Conservation (phyloP, 2,329 filamentous ascomycete genomes). For the Podosphaera fusca region DNA sequence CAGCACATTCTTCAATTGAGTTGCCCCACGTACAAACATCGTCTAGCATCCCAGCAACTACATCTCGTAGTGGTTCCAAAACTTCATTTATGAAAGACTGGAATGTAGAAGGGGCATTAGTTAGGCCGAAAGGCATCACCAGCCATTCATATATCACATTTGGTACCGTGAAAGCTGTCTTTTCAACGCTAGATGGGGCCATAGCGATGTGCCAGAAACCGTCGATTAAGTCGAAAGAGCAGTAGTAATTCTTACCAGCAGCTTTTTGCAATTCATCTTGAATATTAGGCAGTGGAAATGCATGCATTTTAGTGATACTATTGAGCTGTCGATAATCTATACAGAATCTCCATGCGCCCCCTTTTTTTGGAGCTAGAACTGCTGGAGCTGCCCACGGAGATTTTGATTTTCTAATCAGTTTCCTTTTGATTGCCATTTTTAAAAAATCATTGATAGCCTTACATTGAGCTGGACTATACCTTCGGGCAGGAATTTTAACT, state of each 20-base stretch:
- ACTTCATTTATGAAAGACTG: not conserved
- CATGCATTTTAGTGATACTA: not conserved
- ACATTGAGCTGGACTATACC: not conserved
- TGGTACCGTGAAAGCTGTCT: not conserved
- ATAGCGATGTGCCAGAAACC: not conserved
- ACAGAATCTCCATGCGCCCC: not conserved
- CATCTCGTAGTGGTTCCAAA: not conserved
- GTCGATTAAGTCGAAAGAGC: not conserved
- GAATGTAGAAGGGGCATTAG: not conserved
- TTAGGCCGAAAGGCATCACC: not conserved
- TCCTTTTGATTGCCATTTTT: not conserved
- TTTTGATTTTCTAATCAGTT: not conserved
- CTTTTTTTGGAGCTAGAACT: not conserved
- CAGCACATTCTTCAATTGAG: not conserved
- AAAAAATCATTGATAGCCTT: not conserved
- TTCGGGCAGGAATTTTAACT: not conserved
- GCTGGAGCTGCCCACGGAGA: not conserved
- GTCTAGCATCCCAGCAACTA: not conserved
- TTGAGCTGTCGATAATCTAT: not conserved
- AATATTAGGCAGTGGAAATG: not conserved
- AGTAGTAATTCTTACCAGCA: not conserved
- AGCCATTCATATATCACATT: conserved; percentile 1
- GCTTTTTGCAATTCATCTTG: not conserved
- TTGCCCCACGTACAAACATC: not conserved
- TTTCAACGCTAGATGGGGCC: not conserved